These are phyloP conservation scores for Curvularia eragrostidis DNA, from an alignment of 2,329 filamentous ascomycete genomes.

Conservation along the genomic window DNA sequence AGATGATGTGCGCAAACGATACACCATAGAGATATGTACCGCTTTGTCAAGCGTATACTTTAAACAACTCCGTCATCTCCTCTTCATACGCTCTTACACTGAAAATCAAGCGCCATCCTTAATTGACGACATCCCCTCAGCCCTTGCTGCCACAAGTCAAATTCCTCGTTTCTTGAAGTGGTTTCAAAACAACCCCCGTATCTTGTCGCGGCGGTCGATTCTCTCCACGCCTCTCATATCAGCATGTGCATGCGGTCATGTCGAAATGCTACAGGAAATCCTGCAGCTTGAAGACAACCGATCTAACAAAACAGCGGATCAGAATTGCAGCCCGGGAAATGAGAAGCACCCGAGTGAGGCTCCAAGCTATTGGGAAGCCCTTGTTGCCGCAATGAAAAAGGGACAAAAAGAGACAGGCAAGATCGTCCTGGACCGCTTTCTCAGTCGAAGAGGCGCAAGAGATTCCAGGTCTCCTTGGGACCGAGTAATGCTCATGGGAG, in stretches of 20 bases:
- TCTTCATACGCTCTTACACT: neutral
- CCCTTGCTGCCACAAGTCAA: neutral
- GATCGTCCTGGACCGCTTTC: neutral
- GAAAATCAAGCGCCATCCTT: neutral
- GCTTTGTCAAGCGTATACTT: conserved; percentile 4
- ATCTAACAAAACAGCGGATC: neutral
- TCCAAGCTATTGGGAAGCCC: neutral
- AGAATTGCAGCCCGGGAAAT: neutral
- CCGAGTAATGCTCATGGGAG: neutral
- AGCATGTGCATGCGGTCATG: neutral
- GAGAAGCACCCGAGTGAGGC: neutral
- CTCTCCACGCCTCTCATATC: neutral
- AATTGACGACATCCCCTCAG: neutral
- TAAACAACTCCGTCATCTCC: neutral
- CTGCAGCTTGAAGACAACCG: neutral
- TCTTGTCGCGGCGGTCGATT: neutral
- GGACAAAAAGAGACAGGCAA: neutral
- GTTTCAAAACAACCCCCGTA: neutral
- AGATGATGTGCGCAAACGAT: conserved; percentile 1
- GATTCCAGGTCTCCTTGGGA: neutral
- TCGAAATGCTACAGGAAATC: neutral
- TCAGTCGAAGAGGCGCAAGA: neutral
- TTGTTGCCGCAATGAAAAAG: neutral
- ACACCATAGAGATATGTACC: conserved; percentile 5
- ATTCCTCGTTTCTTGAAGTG: neutral